phyloP scores from a whole-genome alignment of 306 rosid genomes.

The Quercus suber region DNA sequence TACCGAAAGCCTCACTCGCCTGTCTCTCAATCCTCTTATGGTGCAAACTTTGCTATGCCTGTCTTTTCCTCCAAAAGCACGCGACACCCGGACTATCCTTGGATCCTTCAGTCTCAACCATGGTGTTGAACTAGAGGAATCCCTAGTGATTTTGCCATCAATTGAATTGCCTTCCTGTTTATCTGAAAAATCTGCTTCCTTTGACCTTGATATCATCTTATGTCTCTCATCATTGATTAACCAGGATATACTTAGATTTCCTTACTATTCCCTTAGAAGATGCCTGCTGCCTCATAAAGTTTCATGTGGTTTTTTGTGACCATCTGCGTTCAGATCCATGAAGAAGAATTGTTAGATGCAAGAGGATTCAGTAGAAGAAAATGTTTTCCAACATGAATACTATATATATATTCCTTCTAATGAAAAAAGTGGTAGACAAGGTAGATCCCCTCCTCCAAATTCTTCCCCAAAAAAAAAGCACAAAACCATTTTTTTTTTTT shows the following conservation, averaged over 20 bases:
- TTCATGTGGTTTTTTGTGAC: background rate
- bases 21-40: conserved; percentile 74
- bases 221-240: conserved; percentile 42
- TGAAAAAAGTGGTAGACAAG: background rate
- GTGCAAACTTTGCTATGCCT: conserved; percentile 84
- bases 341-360: background rate
- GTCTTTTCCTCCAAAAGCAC: conserved; percentile 87
- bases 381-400: background rate
- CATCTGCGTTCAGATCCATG: background rate
- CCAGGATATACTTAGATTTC: background rate
- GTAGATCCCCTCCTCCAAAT: background rate
- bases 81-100: conserved; percentile 78
- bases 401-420: background rate
- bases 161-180: conserved; percentile 42
- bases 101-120: conserved; percentile 83
- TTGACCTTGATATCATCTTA: conserved; percentile 49
- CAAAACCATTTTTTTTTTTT: too few species aligned
- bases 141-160: conserved; percentile 35
- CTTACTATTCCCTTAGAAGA: background rate
- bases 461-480: background rate
- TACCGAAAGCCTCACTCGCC: conserved; percentile 76
- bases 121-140: conserved; percentile 46
- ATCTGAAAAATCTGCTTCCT: conserved; percentile 38
- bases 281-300: background rate
- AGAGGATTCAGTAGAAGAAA: background rate